Evolutionary conservation across 768 basidiomycete species (phyloP).

Genomic region (Stropharia rugosoannulata): DNA sequence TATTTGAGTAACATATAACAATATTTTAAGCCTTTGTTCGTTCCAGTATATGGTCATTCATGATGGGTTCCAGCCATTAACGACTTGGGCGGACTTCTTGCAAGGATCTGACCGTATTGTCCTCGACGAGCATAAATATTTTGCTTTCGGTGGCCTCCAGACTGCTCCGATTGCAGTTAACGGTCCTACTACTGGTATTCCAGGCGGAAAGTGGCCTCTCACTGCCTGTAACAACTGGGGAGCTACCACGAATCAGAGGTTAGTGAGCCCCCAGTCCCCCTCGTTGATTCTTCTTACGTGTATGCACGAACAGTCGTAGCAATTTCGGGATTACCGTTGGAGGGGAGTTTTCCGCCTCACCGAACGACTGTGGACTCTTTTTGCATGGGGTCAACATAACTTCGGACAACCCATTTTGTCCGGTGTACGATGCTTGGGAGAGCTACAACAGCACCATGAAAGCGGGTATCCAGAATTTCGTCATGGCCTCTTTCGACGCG

Average conservation of each 20-base stretch:
- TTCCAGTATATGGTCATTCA: constrained; percentile 50
- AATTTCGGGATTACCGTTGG: constrained; percentile 69
- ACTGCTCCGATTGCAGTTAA: constrained; percentile 29
- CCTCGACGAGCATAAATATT: constrained; percentile 72
- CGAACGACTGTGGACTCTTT: constrained; percentile 57
- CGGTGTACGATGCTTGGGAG: constrained; percentile 50
- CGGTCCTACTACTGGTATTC: constrained; percentile 24
- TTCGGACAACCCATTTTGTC: constrained; percentile 39
- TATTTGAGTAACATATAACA: background rate
- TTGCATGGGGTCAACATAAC: constrained; percentile 23
- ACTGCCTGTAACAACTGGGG: constrained; percentile 63
- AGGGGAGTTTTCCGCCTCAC: constrained; percentile 75
- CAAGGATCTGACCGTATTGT: constrained; percentile 59
- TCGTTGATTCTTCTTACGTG: background rate
- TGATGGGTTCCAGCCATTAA: constrained; percentile 43
- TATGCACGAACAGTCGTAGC: constrained; percentile 25
- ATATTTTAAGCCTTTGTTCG: background rate
- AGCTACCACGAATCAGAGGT: constrained; percentile 48
- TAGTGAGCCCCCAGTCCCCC: constrained; percentile 8
- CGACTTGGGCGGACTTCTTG: constrained; percentile 47
- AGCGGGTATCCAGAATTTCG: constrained; percentile 48
- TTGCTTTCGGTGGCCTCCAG: constrained; percentile 51
- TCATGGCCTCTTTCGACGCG: constrained; percentile 47
- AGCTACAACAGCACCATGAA: constrained; percentile 45
- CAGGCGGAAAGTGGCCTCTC: constrained; percentile 46